Evolutionary conservation across 2,329 filamentous ascomycete genomes (phyloP).

Genomic region (Claviceps purpurea): DNA sequence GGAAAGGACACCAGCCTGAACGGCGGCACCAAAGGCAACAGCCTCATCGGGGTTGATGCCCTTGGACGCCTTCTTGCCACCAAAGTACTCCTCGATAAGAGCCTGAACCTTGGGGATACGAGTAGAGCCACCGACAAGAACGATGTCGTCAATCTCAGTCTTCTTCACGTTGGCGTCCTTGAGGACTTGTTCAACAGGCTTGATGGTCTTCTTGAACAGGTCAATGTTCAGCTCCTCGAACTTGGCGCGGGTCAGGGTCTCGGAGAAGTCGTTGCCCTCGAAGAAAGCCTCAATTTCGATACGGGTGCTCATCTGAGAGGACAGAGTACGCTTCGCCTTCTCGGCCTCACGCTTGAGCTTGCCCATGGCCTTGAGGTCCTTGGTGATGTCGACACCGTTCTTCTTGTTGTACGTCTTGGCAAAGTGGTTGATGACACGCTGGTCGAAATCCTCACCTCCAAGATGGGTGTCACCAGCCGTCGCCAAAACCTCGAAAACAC

Average conservation of each 20-base stretch:
- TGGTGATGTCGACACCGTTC: conserved; percentile 80
- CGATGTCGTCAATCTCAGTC: conserved; percentile 87
- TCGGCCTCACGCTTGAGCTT: conserved; percentile 99
- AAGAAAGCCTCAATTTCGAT: conserved; percentile 97
- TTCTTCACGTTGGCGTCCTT: conserved; percentile 98
- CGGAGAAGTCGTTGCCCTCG: conserved; percentile 93
- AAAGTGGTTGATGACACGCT: conserved; percentile 92
- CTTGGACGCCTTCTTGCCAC: conserved; percentile 95
- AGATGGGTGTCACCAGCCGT: conserved; percentile 95
- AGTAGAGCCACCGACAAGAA: conserved; percentile 94
- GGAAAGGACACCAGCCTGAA: conserved; percentile 90
- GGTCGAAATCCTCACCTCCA: conserved; percentile 97
- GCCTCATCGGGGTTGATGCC: conserved; percentile 99
- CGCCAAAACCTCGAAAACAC: conserved; percentile 87
- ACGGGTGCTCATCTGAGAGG: conserved; percentile 81
- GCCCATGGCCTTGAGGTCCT: conserved; percentile 95
- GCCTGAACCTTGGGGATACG: conserved; percentile 97
- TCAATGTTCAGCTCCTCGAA: conserved; percentile 99
- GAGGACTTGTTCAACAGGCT: conserved; percentile 96
- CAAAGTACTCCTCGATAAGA: conserved; percentile 92
- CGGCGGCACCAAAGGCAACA: conserved; percentile 92
- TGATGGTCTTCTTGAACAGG: conserved; percentile 97
- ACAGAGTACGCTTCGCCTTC: conserved; percentile 97
- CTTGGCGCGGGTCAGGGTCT: conserved; percentile 96
- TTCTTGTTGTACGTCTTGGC: conserved; percentile 99